These are phyloP conservation scores for Candida caryicola DNA, from an alignment of 805 yeast species.

Conservation along the genomic window DNA sequence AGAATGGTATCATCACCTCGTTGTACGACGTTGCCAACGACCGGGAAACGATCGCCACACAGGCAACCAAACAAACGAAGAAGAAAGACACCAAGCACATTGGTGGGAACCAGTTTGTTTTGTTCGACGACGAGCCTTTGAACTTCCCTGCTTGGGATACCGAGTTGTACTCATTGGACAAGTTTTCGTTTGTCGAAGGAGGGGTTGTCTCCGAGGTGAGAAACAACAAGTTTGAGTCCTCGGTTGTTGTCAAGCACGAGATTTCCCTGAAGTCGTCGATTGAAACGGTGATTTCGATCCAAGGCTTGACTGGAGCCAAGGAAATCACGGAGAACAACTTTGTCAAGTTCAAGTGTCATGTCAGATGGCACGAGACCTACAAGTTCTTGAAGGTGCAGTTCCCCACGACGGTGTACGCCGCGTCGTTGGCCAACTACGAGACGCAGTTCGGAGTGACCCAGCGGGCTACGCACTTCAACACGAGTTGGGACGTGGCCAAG, in stretches of 20 bases:
- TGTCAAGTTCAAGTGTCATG: conserved; percentile 42
- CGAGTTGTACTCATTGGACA: conserved; percentile 81
- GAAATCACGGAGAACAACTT: conserved; percentile 34
- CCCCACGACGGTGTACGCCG: conserved; percentile 78
- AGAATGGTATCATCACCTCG: conserved; percentile 56
- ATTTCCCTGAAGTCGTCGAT: conserved; percentile 59
- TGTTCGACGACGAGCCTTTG: conserved; percentile 88
- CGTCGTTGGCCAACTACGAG: conserved; percentile 75
- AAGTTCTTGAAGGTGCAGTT: conserved; percentile 92
- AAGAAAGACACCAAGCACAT: conserved; percentile 15
- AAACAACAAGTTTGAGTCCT: conserved; percentile 57
- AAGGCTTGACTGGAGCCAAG: conserved; percentile 52
- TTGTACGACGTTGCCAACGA: conserved; percentile 55
- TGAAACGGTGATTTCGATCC: conserved; percentile 66
- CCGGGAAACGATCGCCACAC: conserved; percentile 64
- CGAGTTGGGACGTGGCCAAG: conserved; percentile 95
- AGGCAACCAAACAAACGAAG: conserved; percentile 48
- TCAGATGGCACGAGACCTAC: conserved; percentile 85
- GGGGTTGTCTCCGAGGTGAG: conserved; percentile 44
- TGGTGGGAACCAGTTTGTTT: conserved; percentile 78
- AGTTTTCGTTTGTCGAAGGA: conserved; percentile 45
- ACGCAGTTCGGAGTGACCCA: conserved; percentile 90
- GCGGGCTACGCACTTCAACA: conserved; percentile 92
- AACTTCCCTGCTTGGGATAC: conserved; percentile 98
- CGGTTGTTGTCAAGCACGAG: conserved; percentile 59